Conservation (phyloP, 768 basidiomycete genomes). For the Tremella yokohamensis region DNA sequence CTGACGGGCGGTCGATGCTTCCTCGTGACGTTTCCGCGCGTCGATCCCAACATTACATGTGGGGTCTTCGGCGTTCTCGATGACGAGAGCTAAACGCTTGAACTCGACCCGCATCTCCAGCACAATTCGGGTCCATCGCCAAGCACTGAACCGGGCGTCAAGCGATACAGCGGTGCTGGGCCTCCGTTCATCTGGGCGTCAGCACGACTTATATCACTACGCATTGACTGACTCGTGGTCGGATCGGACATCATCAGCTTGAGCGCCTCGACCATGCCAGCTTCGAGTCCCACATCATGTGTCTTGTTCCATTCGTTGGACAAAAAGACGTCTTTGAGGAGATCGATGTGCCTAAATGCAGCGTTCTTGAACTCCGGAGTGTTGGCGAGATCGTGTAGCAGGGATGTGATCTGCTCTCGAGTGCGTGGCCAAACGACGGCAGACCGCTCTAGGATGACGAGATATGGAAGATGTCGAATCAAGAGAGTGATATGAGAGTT, state of each 20-base stretch:
- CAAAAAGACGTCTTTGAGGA: conserved; percentile 46
- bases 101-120: conserved; percentile 46
- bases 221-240: conserved; percentile 15
- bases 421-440: conserved; percentile 9
- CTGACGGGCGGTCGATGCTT: conserved; percentile 23
- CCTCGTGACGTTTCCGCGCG: too few relatives aligned
- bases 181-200: background rate
- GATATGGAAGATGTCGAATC: conserved; percentile 39
- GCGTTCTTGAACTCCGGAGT: conserved; percentile 44
- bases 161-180: conserved; percentile 7
- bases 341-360: conserved; percentile 40
- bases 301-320: conserved; percentile 37
- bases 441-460: conserved; percentile 31
- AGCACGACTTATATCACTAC: background rate
- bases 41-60: too few relatives aligned
- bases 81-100: conserved; percentile 36
- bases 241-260: conserved; percentile 44
- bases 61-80: conserved; percentile 24
- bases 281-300: conserved; percentile 22
- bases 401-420: conserved; percentile 9
- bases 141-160: conserved; percentile 35
- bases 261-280: conserved; percentile 43
- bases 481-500: conserved; percentile 22
- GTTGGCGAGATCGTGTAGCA: conserved; percentile 26
- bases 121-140: conserved; percentile 46